Percentiles rank a stretch among this genome's conserved stretches.
phyloP scores from a whole-genome alignment of 768 basidiomycete species.

The Leccinum obscurum region DNA sequence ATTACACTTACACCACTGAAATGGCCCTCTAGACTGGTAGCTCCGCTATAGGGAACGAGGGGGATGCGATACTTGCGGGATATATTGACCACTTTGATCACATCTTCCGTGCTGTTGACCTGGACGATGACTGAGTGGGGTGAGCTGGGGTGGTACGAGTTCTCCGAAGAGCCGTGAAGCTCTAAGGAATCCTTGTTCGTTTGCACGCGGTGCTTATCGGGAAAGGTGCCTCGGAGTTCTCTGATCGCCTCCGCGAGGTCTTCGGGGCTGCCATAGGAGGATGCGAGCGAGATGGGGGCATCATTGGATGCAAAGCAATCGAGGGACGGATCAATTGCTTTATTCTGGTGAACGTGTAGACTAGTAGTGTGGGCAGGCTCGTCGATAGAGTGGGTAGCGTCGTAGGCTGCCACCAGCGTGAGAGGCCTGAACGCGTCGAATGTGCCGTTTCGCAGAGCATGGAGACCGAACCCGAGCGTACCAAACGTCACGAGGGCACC shows the following conservation, averaged over 20 bases:
- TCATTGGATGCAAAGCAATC: not conserved
- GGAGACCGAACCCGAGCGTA: conserved; percentile 17
- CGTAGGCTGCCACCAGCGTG: not conserved
- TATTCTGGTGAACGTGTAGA: conserved; percentile 7
- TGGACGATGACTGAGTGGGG: conserved; percentile 60
- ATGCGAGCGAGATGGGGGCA: conserved; percentile 7
- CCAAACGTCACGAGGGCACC: conserved; percentile 25
- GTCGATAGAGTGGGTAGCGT: not conserved
- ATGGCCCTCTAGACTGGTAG: conserved; percentile 87
- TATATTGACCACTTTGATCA: conserved; percentile 76
- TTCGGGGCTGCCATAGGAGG: conserved; percentile 45
- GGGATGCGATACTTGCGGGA: conserved; percentile 74
- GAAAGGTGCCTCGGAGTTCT: conserved; percentile 49
- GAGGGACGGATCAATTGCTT: not conserved
- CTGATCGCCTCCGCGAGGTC: conserved; percentile 53
- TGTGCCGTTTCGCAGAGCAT: conserved; percentile 13
- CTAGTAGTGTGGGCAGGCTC: not conserved
- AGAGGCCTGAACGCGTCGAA: conserved; percentile 10
- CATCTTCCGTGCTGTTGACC: conserved; percentile 72
- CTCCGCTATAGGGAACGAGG: conserved; percentile 79
- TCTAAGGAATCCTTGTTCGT: conserved; percentile 52
- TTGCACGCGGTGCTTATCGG: conserved; percentile 46
- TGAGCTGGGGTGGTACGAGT: conserved; percentile 64
- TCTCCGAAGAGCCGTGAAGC: conserved; percentile 64
- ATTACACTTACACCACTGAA: conserved; percentile 60